Base-by-base conservation (phyloP, 2,329 filamentous ascomycete species). In the Cyphellophora attinorum region DNA sequence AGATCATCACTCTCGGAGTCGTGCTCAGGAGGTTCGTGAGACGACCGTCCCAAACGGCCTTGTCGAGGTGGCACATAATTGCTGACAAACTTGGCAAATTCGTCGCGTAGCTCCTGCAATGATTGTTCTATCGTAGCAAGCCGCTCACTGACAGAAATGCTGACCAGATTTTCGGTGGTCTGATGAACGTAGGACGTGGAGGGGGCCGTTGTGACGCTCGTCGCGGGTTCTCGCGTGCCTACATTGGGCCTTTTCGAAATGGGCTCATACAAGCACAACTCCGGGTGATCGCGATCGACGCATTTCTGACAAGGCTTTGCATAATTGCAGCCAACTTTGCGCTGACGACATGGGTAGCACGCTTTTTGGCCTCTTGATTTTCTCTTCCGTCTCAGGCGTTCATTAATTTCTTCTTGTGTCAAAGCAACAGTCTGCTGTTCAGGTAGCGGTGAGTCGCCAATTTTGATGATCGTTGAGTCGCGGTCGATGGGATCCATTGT, bases 251-350 rank as follows among this genome's bases (percentile, higher is more conserved):
- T 56, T 42, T 65, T 65, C 16, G 58, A 57, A 11, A 60, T 57
- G 4, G 60, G 58, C 48, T 65, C 60, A 41, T 65, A 65, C 8
- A 61, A 61, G 40, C 61, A 65, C 11, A 64, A 55, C 21, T 65
- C 59, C 23, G 60, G 59, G 45, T 65, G 61, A 41, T 64, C 61
- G 37, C 61, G 57, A 46, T 64, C 64, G 19, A 65, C 58, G 37
- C 61, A 65, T 12, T 59, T 60, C 39, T 64, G 60, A 46, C 61
- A 65, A 3, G 61, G 61, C 3, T 49, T 42, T 2, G 13, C 31
- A 3, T 49, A 50, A 27, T 57, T 53, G 25, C 56, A 58, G 39
- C 57, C 56, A 10, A 58, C 55, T 32, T 58, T 57, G n/a, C 55
- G 50, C 35, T 55, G 51, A 11, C 50, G 48, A 37, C 55, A 57